These are phyloP conservation scores for Zopfia rhizophila DNA, from an alignment of 2,329 filamentous ascomycete genomes.

Conservation along the genomic window DNA sequence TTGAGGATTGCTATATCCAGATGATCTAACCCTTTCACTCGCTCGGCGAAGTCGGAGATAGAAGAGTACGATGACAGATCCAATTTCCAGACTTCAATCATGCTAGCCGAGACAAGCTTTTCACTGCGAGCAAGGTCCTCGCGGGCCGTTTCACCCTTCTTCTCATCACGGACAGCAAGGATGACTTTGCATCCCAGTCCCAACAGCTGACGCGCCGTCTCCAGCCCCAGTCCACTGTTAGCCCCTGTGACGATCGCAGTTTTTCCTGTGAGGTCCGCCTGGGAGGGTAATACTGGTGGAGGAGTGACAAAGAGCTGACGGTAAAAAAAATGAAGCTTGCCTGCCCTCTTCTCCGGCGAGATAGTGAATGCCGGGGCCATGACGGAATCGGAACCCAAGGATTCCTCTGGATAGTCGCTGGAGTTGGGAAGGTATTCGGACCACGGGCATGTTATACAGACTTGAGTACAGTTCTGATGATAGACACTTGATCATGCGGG, in stretches of 20 bases:
- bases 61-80: slow-evolving; percentile 33
- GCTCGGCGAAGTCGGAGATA: slow-evolving; percentile 29
- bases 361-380: too few species aligned
- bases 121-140: slow-evolving; percentile 32
- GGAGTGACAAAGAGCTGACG: slow-evolving; percentile 52
- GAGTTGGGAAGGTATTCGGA: too few species aligned
- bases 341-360: too few species aligned
- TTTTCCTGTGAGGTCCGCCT: slow-evolving; percentile 40
- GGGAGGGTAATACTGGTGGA: slow-evolving; percentile 34
- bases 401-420: too few species aligned
- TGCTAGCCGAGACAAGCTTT: too few species aligned
- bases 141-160: slow-evolving; percentile 43
- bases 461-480: too few species aligned
- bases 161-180: slow-evolving; percentile 40
- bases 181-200: slow-evolving; percentile 38
- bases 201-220: slow-evolving; percentile 41
- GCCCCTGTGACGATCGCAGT: slow-evolving; percentile 55
- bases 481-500: too few species aligned
- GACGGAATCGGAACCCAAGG: too few species aligned
- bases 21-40: slow-evolving; percentile 36
- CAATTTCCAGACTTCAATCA: slow-evolving; percentile 37
- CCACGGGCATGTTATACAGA: too few species aligned
- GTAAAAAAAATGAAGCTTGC: slow-evolving; percentile 55
- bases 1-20: slow-evolving; percentile 55
- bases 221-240: slow-evolving; percentile 46